A percentile compares a stretch with the other conserved stretches of the same genome.
These are phyloP conservation scores for Aspergillus bertholletiae DNA, from an alignment of 495 filamentous ascomycete species.

Conservation along the genomic window DNA sequence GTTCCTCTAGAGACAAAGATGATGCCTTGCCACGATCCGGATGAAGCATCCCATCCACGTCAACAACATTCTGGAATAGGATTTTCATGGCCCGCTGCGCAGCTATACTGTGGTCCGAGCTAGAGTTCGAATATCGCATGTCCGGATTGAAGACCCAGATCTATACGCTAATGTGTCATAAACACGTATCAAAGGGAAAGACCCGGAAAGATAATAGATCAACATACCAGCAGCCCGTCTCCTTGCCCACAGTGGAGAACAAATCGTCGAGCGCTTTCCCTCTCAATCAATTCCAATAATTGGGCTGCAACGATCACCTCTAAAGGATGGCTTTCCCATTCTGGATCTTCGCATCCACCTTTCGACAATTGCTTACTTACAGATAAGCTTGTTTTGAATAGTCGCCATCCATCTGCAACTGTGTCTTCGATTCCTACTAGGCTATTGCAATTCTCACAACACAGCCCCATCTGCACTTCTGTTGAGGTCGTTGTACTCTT, in stretches of 20 bases:
- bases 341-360: neutral
- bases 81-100: slow-evolving; percentile 62
- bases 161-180: slow-evolving; percentile 37
- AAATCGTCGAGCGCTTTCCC: slow-evolving; percentile 46
- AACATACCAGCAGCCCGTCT: slow-evolving; percentile 38
- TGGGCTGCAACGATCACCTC: slow-evolving; percentile 53
- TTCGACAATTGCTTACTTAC: slow-evolving; percentile 14
- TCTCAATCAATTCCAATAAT: slow-evolving; percentile 47
- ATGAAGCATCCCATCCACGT: slow-evolving; percentile 53
- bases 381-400: slow-evolving; percentile 50
- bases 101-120: slow-evolving; percentile 23
- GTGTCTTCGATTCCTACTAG: slow-evolving; percentile 44
- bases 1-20: slow-evolving; percentile 59
- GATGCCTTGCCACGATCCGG: slow-evolving; percentile 37
- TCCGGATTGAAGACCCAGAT: slow-evolving; percentile 71
- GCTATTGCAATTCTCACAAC: slow-evolving; percentile 38
- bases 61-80: slow-evolving; percentile 50
- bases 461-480: slow-evolving; percentile 19
- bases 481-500: neutral
- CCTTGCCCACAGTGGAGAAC: slow-evolving; percentile 39
- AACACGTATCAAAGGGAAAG: neutral
- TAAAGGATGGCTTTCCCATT: slow-evolving; percentile 36
- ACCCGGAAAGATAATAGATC: neutral
- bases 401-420: slow-evolving; percentile 37
- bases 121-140: slow-evolving; percentile 58